Evolutionary conservation across 2,329 filamentous ascomycete genomes (phyloP).

Genomic region (Piedraia hortae): DNA sequence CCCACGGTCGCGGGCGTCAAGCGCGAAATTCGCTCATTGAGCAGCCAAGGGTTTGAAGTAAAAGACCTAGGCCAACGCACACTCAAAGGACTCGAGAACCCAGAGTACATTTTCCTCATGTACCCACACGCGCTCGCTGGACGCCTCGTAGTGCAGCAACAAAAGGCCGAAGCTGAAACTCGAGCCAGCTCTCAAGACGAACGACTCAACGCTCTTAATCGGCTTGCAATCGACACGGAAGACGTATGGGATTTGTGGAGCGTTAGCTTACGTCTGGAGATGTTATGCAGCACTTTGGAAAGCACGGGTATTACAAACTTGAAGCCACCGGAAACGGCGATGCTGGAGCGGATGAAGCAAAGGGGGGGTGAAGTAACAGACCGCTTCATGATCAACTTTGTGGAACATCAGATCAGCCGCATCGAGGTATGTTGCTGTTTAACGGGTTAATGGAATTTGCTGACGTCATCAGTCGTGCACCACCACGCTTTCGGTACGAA

Average conservation of each 20-base stretch:
- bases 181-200: conserved; percentile 4
- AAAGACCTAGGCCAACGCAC: conserved; percentile 90
- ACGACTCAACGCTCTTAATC: conserved; percentile 26
- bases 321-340: conserved; percentile 54
- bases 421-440: conserved; percentile 46
- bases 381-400: conserved; percentile 59
- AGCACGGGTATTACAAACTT: conserved; percentile 33
- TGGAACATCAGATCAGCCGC: conserved; percentile 83
- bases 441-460: neutral
- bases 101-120: conserved; percentile 81
- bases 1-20: conserved; percentile 48
- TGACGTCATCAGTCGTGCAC: conserved; percentile 39
- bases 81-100: conserved; percentile 89
- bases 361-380: conserved; percentile 63
- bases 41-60: conserved; percentile 80
- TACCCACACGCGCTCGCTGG: conserved; percentile 74
- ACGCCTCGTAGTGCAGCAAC: conserved; percentile 43
- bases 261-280: conserved; percentile 67
- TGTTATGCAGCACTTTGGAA: conserved; percentile 76
- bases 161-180: conserved; percentile 18
- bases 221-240: conserved; percentile 57
- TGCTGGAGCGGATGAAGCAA: conserved; percentile 50
- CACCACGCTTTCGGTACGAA: conserved; percentile 49
- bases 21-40: conserved; percentile 63
- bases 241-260: conserved; percentile 76